Conservation (phyloP, 257 asterid species). For the Galeopsis tetrahit region DNA sequence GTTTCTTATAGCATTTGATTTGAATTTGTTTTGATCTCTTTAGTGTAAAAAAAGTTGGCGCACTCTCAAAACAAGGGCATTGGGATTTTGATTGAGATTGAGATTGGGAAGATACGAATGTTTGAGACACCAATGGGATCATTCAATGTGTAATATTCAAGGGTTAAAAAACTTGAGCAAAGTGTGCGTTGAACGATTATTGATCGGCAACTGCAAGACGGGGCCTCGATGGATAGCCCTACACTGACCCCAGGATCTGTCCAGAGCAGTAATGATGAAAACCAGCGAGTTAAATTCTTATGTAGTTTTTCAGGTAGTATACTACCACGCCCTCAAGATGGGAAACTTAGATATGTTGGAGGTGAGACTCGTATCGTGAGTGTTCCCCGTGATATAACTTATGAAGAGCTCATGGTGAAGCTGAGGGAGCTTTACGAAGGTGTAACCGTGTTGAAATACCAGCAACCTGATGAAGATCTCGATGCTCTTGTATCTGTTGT, state of each 20-base stretch:
- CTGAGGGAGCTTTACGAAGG: conserved; percentile 94
- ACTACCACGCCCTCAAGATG: conserved; percentile 95
- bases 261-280: conserved; percentile 61
- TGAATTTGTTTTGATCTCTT: conserved; percentile 25
- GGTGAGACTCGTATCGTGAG: conserved; percentile 94
- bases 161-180: conserved; percentile 35
- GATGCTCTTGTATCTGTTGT: conserved; percentile 98
- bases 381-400: conserved; percentile 74
- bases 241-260: conserved; percentile 48
- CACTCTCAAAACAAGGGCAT: not conserved
- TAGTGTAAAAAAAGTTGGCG: conserved; percentile 26
- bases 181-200: conserved; percentile 33
- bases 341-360: conserved; percentile 94
- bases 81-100: conserved; percentile 14
- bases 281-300: conserved; percentile 79
- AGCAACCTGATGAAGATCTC: conserved; percentile 98
- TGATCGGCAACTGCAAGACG: conserved; percentile 37
- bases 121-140: conserved; percentile 27
- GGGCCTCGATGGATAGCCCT: conserved; percentile 72
- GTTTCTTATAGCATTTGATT: conserved; percentile 8
- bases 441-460: conserved; percentile 74
- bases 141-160: conserved; percentile 43
- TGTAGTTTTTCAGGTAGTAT: conserved; percentile 92
- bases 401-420: conserved; percentile 82
- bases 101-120: conserved; percentile 22